These are phyloP conservation scores for Flaveria linearis DNA, from an alignment of 129 eudicot genomes.

Conservation along the genomic window DNA sequence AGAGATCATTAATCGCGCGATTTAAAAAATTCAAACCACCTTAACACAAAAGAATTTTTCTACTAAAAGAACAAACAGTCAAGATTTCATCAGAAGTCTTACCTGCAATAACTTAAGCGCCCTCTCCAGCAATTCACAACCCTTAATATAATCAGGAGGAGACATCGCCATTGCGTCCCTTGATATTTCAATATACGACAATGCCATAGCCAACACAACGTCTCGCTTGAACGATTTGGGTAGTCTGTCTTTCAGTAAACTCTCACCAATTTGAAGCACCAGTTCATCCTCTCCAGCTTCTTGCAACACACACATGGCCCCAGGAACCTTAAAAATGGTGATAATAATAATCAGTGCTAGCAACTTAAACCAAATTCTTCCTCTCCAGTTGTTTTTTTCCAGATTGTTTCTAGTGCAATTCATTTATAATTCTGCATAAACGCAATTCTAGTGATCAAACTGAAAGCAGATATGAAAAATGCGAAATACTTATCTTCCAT, in stretches of 20 bases:
- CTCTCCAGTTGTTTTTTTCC: background rate
- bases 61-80: no score
- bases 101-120: slow-evolving; percentile 92
- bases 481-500: no score
- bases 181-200: slow-evolving; percentile 84
- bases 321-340: slow-evolving; percentile 66
- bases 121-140: slow-evolving; percentile 83
- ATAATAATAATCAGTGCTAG: background rate
- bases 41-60: background rate
- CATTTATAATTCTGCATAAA: background rate
- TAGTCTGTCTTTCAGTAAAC: slow-evolving; percentile 76
- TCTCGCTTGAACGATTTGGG: slow-evolving; percentile 96
- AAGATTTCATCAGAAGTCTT: slow-evolving; percentile 1
- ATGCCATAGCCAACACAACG: slow-evolving; percentile 90
- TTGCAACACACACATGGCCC: slow-evolving; percentile 91
- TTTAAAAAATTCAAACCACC: background rate
- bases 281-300: slow-evolving; percentile 86
- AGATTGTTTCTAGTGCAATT: background rate
- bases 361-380: background rate
- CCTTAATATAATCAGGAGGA: slow-evolving; percentile 86
- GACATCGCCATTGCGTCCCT: slow-evolving; percentile 87
- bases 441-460: background rate
- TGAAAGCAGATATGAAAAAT: no score
- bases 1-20: no score
- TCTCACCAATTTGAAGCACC: slow-evolving; percentile 84